Base-by-base conservation (phyloP, 345 rosid species). In the Adansonia digitata region DNA sequence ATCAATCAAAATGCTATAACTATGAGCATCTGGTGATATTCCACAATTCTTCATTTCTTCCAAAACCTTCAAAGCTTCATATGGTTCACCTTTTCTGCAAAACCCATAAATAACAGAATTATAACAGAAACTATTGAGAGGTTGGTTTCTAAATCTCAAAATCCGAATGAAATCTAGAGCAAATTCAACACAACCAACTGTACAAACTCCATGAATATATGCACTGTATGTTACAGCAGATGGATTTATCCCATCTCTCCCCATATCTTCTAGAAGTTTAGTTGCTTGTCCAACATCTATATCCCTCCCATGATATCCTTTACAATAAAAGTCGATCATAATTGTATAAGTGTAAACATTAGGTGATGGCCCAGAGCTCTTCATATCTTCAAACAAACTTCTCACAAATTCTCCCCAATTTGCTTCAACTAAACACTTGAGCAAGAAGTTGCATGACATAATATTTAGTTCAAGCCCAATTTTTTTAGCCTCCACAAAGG, bases 51-150 rank as follows among this genome's bases (percentile, higher is more conserved):
- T 83, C 88, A 89, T 89, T 77, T 89, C 85, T 74, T 87, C 80
- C 66, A 85, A 74, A 72, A 87, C 62, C 71, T 77, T 73, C 74
- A 73, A 27, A 57, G 85, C 93, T 66, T 75, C 71, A 52, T 66
- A 45, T 31, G 65, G 46, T 72, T 86, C 81, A 69, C 87, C 83
- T 57, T 75, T 83, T 45, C 37, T 88, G 80, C 89, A 85, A 80
- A 85, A 77, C 37, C 89, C 86, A 67, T 79, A 78, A 62, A 89
- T 85, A 69, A 89, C 67, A 18, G 86, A 86, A 82, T 89, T 89
- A 75, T 81, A 87, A 73, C 88, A 85, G 69, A 81, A 83, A 62
- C 71, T 66, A 81, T 84, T 84, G 37, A 85, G 51, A 73, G 81
- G 71, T 37, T 64, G 51, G 73, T 74, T 79, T 48, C 8, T 62